Base-by-base conservation (phyloP, 2,329 filamentous ascomycete species). In the Cercospora beticola region DNA sequence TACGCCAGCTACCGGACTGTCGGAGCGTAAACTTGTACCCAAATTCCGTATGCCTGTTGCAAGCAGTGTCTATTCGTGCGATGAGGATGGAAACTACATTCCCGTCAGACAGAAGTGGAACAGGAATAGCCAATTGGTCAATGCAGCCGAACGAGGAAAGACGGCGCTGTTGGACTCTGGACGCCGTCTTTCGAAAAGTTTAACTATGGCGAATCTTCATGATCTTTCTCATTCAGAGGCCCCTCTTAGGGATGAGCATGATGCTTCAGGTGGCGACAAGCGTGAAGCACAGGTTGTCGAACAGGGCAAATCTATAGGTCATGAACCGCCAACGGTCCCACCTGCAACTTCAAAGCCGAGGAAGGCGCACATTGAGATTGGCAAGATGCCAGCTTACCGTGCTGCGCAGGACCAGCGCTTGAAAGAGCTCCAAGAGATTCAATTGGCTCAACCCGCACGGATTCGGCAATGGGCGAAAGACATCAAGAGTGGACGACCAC, bases 21-120 rank as follows among this genome's bases (percentile, higher is more conserved):
- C 49, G 49, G 23, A 54, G 23, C 23, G n/a, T n/a, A n/a, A n/a
- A n/a, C n/a, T n/a, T 4, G 21, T 28, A 28, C 49, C 49, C 23
- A 26, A 16, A 28, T 16, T 18, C 28, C 62, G 62, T 21, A 12
- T 18, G 26, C 62, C 61, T 9, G 30, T 61, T 14, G 62, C 66
- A 16, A 68, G 66, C 31, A 68, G 66, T 30, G 56, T 68, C n/a
- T 64, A 68, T 31, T 64, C 61, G 16, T 57, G 58, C 28, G 62
- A 68, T 10, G 62, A 61, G 23, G 40, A 46, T 31, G 43, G 62
- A 21, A 26, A 65, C 9, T 65, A 65, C 10, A 43, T 65, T 40
- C 62, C 62, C 8, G 52, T 65, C 21, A 58, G 62, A 30, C 62
- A 58, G 7, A 46, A 16, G 18, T 65, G 62, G 62, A 21, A 43